These are phyloP conservation scores for Austropuccinia psidii DNA, from an alignment of 1,284 basidiomycete genomes.

Conservation along the genomic window DNA sequence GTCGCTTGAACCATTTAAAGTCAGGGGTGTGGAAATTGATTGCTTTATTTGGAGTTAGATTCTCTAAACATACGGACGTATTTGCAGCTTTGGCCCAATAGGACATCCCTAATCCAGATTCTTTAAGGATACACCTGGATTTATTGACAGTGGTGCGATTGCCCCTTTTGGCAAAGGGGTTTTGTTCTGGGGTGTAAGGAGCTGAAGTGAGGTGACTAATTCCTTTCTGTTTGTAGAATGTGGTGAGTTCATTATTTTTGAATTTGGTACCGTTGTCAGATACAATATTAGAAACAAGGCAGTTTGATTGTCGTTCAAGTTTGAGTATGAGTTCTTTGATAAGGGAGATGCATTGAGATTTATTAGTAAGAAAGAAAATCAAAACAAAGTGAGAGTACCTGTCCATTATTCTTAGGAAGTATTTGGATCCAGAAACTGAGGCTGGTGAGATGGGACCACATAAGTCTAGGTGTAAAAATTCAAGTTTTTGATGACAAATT, in stretches of 20 bases:
- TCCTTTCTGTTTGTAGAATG: neutral
- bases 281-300: neutral
- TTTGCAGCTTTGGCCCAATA: no score
- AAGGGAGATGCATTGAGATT: neutral
- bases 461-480: neutral
- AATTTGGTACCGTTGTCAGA: neutral
- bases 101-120: conserved; percentile 42
- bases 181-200: no score
- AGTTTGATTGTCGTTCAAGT: neutral
- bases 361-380: neutral
- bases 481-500: neutral
- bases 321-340: neutral
- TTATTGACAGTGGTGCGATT: conserved; percentile 44
- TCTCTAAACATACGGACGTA: no score
- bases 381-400: conserved; percentile 14
- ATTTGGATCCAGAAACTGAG: neutral
- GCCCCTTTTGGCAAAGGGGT: conserved; percentile 45
- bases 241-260: neutral
- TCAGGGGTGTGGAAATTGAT: neutral
- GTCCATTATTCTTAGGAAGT: neutral
- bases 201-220: no score
- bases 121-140: conserved; percentile 43
- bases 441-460: conserved; percentile 1
- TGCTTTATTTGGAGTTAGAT: neutral
- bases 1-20: neutral